Conservation (phyloP, 371 early-diverging fungal genomes). For the Lichtheimia hyalospora region DNA sequence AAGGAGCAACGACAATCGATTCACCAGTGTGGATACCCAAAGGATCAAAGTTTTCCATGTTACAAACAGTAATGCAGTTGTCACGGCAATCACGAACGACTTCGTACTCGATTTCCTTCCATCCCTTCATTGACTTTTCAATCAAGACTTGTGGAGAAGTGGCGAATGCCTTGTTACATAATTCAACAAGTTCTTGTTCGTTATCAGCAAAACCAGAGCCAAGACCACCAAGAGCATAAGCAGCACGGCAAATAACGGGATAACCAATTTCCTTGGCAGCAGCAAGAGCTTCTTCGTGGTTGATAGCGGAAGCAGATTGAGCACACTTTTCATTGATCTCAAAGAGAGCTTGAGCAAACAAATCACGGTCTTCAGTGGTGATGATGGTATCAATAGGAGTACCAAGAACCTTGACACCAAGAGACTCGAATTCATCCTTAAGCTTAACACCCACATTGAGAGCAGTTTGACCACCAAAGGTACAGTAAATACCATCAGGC, state of each 20-base stretch:
- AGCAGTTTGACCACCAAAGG: conserved; percentile 96
- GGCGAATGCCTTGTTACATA: conserved; percentile 80
- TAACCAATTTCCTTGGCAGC: conserved; percentile 86
- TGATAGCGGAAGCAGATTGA: conserved; percentile 80
- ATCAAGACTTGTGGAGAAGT: conserved; percentile 88
- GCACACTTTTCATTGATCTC: conserved; percentile 88
- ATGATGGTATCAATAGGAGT: conserved; percentile 90
- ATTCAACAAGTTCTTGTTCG: conserved; percentile 66
- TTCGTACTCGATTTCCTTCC: conserved; percentile 98
- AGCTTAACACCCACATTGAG: conserved; percentile 90
- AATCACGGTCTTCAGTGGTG: conserved; percentile 91
- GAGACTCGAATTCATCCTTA: conserved; percentile 76
- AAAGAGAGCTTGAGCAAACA: conserved; percentile 88
- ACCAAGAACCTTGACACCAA: conserved; percentile 88
- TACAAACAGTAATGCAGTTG: conserved; percentile 97
- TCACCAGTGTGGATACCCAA: conserved; percentile 96
- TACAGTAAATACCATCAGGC: conserved; percentile 92
- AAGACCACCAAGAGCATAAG: conserved; percentile 93
- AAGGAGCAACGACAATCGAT: conserved; percentile 95
- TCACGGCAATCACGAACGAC: conserved; percentile 94
- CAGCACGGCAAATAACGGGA: conserved; percentile 92
- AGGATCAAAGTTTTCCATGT: conserved; percentile 99
- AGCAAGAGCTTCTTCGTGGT: conserved; percentile 78
- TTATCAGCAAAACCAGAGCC: conserved; percentile 94
- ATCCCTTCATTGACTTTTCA: conserved; percentile 94